phyloP scores from a whole-genome alignment of 352 stramenopile genomes.

The Phytopythium delawarense region DNA sequence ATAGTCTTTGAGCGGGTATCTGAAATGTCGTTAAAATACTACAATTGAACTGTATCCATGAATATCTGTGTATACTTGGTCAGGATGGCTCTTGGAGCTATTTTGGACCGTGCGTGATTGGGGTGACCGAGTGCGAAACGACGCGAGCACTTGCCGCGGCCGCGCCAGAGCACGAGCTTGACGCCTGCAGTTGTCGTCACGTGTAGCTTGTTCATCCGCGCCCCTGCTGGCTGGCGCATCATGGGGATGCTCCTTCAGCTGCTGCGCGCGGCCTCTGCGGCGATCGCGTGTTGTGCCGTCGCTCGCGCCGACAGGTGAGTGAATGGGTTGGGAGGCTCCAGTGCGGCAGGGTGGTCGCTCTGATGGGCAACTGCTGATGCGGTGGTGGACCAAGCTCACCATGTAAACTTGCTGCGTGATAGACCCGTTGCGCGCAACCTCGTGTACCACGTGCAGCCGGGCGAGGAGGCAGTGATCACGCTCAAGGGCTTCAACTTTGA shows the following conservation, averaged over 20 bases:
- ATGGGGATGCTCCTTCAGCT: neutral
- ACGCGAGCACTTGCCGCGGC: neutral
- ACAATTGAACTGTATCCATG: too few species aligned
- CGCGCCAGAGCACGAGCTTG: too few species aligned
- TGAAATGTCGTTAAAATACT: too few species aligned
- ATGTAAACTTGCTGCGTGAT: neutral
- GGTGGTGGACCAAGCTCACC: neutral
- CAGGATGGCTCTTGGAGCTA: neutral
- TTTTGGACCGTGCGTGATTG: neutral
- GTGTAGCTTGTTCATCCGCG: too few species aligned
- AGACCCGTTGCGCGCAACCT: conserved; percentile 64
- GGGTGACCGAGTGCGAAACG: neutral
- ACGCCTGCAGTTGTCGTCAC: too few species aligned
- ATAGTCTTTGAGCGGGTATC: too few species aligned
- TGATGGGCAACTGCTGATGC: neutral
- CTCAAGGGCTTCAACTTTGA: conserved; percentile 77
- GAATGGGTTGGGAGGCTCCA: too few species aligned
- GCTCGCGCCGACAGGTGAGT: conserved; percentile 3
- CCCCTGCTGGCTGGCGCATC: neutral
- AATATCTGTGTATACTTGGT: neutral
- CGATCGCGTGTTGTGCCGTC: neutral
- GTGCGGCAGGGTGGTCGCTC: too few species aligned
- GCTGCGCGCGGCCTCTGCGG: neutral
- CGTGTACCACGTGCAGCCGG: conserved; percentile 68
- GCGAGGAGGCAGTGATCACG: conserved; percentile 71